phyloP scores from a whole-genome alignment of 1,284 basidiomycete genomes.

The Flammula alnicola region DNA sequence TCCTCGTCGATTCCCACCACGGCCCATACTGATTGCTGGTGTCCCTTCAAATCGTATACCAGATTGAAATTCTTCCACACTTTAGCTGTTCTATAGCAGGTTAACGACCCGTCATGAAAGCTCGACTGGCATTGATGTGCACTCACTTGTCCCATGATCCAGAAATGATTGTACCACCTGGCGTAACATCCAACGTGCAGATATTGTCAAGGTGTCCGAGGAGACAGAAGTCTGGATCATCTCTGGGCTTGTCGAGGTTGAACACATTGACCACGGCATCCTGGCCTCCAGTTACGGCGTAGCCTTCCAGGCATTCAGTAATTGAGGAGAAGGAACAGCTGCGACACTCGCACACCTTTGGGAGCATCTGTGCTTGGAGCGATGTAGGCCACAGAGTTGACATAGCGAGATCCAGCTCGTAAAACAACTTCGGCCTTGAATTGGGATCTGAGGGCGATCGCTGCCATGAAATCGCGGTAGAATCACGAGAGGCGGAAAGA shows the following conservation, averaged over 20 bases:
- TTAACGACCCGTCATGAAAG: too few species aligned
- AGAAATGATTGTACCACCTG: conserved; percentile 81
- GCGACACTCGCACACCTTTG: conserved; percentile 54
- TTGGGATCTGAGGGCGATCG: conserved; percentile 48
- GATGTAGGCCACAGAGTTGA: conserved; percentile 84
- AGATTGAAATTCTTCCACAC: conserved; percentile 89
- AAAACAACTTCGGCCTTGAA: conserved; percentile 63
- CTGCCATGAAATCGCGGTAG: conserved; percentile 86
- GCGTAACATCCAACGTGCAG: conserved; percentile 80
- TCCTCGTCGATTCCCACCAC: conserved; percentile 84
- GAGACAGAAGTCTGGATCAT: conserved; percentile 80
- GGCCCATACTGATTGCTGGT: conserved; percentile 94
- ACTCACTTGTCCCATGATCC: conserved; percentile 96
- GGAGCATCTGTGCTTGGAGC: conserved; percentile 68
- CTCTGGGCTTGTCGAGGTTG: conserved; percentile 57
- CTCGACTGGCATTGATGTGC: too few species aligned
- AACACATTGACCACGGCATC: conserved; percentile 87
- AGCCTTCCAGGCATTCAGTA: conserved; percentile 56
- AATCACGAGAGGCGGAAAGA: conserved; percentile 89
- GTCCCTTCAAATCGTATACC: conserved; percentile 81
- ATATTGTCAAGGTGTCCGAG: conserved; percentile 92
- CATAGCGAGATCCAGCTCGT: conserved; percentile 74
- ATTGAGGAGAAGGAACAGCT: conserved; percentile 20
- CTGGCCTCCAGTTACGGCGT: conserved; percentile 83
- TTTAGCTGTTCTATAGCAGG: conserved; percentile 76